A percentile compares a stretch with the other conserved stretches of the same genome.
Evolutionary conservation across 192 early-diverging fungal species (phyloP).

Genomic region (Anaeromyces robustus): DNA sequence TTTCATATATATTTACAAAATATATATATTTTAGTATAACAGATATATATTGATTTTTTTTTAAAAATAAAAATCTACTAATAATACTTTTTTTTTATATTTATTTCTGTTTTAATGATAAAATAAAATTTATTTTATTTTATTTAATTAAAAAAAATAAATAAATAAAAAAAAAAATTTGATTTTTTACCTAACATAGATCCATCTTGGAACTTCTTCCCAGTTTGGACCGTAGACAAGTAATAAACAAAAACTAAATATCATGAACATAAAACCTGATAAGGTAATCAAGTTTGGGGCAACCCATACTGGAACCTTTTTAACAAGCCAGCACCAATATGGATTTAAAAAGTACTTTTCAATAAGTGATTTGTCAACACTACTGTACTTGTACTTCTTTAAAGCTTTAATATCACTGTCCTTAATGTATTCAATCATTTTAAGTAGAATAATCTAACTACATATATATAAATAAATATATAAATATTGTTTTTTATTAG

Average conservation of each 20-base stretch:
- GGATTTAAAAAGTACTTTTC: slow-evolving; percentile 65
- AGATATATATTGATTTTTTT: too few species aligned
- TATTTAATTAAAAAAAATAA: too few species aligned
- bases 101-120: too few species aligned
- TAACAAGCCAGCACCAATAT: slow-evolving; percentile 84
- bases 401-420: not conserved
- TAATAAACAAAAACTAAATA: slow-evolving; percentile 56
- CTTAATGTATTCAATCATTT: not conserved
- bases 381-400: slow-evolving; percentile 50
- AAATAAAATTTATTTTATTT: too few species aligned
- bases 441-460: not conserved
- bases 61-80: too few species aligned
- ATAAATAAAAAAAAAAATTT: too few species aligned
- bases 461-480: not conserved
- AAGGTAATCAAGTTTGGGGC: slow-evolving; percentile 83
- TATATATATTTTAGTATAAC: too few species aligned
- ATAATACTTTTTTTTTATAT: too few species aligned
- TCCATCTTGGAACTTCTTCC: slow-evolving; percentile 53
- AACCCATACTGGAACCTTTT: slow-evolving; percentile 81
- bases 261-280: slow-evolving; percentile 59
- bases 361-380: slow-evolving; percentile 67
- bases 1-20: too few species aligned
- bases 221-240: slow-evolving; percentile 53
- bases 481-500: too few species aligned
- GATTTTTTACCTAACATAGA: too few species aligned